These are phyloP conservation scores for Phytophthora sp. DNA, from an alignment of 352 stramenopile species.

Conservation along the genomic window DNA sequence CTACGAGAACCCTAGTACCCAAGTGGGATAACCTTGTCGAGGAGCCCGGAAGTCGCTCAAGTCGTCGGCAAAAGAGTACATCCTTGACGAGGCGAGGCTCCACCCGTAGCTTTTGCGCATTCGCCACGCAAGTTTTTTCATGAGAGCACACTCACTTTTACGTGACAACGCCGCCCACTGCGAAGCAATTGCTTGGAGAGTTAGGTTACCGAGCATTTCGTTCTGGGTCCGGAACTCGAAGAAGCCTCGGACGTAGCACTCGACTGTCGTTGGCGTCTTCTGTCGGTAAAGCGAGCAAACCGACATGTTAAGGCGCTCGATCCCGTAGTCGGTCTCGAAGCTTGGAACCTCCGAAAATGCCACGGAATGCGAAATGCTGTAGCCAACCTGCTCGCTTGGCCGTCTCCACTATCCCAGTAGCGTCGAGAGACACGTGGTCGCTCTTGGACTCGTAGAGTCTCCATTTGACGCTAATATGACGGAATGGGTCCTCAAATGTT, in stretches of 20 bases:
- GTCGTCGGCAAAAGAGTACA: slow-evolving; percentile 31
- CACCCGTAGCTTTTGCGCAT: slow-evolving; percentile 22
- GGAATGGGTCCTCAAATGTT: slow-evolving; percentile 30
- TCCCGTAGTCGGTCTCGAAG: slow-evolving; percentile 13
- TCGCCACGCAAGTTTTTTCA: slow-evolving; percentile 37
- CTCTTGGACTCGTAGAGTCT: slow-evolving; percentile 20
- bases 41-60: slow-evolving; percentile 21
- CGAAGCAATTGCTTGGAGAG: slow-evolving; percentile 25
- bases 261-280: slow-evolving; percentile 17
- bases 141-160: slow-evolving; percentile 27
- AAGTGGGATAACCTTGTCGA: slow-evolving; percentile 1
- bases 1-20: not conserved
- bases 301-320: slow-evolving; percentile 42
- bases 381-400: slow-evolving; percentile 32
- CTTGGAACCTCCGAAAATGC: slow-evolving; percentile 28
- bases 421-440: slow-evolving; percentile 29
- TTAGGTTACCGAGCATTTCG: slow-evolving; percentile 10
- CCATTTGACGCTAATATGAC: slow-evolving; percentile 32
- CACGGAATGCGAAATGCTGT: slow-evolving; percentile 42
- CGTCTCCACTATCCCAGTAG: slow-evolving; percentile 22
- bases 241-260: slow-evolving; percentile 41
- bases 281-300: slow-evolving; percentile 36
- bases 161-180: slow-evolving; percentile 19
- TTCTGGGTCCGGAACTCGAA: slow-evolving; percentile 29
- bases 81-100: slow-evolving; percentile 16